Evolutionary conservation across 106 monocot species (phyloP).

Genomic region (Vanilla planifolia): DNA sequence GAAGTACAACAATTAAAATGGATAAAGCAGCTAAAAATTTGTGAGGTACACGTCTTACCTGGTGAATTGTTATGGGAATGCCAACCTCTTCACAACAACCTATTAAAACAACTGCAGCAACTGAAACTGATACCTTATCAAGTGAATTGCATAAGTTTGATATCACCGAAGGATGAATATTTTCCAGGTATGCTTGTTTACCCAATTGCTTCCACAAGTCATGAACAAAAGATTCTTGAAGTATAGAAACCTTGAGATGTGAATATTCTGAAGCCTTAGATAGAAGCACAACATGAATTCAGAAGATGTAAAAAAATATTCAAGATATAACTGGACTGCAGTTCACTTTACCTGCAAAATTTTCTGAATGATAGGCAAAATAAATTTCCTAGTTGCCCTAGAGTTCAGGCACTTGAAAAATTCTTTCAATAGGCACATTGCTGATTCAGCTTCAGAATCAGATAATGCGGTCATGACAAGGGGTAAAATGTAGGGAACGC

Average conservation of each 20-base stretch:
- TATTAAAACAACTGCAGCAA: constrained; percentile 75
- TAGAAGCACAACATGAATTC: constrained; percentile 1
- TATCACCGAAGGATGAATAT: constrained; percentile 74
- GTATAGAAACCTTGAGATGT: constrained; percentile 79
- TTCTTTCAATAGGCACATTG: constrained; percentile 68
- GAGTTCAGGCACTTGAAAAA: constrained; percentile 65
- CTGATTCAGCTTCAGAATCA: constrained; percentile 72
- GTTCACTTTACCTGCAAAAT: constrained; percentile 70
- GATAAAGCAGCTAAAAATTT: background rate
- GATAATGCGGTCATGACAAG: constrained; percentile 54
- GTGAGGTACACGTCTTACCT: constrained; percentile 31
- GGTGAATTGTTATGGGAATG: constrained; percentile 85
- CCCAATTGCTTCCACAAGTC: constrained; percentile 85
- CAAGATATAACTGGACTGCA: constrained; percentile 6
- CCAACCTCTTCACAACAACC: constrained; percentile 95
- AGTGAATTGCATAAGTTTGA: constrained; percentile 64
- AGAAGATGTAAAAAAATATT: constrained; percentile 1
- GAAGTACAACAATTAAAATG: background rate
- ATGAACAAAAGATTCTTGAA: constrained; percentile 87
- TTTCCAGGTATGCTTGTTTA: constrained; percentile 79
- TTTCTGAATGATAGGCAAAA: constrained; percentile 82
- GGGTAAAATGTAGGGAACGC: constrained; percentile 58
- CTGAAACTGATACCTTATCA: constrained; percentile 55
- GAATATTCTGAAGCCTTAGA: constrained; percentile 59
- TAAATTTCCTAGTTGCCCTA: constrained; percentile 42